Evolutionary conservation across 2,329 filamentous ascomycete genomes (phyloP).

Genomic region (Sclerotinia spermophila): DNA sequence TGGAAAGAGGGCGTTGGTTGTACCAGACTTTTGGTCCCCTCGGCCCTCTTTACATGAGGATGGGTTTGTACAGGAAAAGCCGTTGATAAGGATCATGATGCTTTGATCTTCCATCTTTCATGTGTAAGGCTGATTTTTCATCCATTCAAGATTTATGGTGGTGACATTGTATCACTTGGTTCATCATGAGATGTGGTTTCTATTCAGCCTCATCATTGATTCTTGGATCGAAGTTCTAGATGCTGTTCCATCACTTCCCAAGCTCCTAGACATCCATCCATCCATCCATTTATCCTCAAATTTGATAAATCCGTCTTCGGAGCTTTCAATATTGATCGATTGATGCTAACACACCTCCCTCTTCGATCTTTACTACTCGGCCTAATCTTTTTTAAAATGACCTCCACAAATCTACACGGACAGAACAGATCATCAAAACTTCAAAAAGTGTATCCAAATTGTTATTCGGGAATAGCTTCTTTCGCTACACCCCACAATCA

Average conservation of each 20-base stretch:
- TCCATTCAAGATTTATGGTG: not conserved
- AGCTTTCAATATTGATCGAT: not conserved
- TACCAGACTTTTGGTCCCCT: not conserved
- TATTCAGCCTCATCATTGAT: constrained; percentile 14
- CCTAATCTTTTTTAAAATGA: constrained; percentile 10
- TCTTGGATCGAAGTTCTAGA: not conserved
- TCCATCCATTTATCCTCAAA: not conserved
- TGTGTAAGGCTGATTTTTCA: constrained; percentile 13
- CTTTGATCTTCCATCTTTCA: not conserved
- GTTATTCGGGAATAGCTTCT: not conserved
- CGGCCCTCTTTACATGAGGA: not conserved
- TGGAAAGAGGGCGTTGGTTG: not conserved
- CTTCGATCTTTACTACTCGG: not conserved
- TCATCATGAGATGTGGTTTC: not conserved
- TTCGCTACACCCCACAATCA: constrained; percentile 1
- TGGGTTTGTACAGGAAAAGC: not conserved
- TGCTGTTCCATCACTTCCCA: not conserved
- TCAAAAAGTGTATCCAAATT: not conserved
- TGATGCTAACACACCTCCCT: constrained; percentile 1
- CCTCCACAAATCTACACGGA: constrained; percentile 1
- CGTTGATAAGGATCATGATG: constrained; percentile 12
- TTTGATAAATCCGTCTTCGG: not conserved
- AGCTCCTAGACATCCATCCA: not conserved
- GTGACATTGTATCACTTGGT: constrained; percentile 3
- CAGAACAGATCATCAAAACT: not conserved